phyloP scores from a whole-genome alignment of 305 asterid genomes.

The Fraxinus ornus region DNA sequence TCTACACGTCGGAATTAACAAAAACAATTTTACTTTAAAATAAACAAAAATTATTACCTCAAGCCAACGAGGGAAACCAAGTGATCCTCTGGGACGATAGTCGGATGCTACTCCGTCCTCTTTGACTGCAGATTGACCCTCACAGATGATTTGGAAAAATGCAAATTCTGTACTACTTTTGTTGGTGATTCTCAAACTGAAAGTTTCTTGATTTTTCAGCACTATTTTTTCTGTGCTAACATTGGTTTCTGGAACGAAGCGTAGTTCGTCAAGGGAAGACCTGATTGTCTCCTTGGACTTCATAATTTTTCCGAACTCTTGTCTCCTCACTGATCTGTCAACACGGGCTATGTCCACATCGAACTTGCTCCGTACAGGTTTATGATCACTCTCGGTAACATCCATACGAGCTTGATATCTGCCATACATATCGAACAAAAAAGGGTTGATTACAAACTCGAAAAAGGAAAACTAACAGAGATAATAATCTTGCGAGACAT shows the following conservation, averaged over 20 bases:
- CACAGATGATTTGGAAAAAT: slow-evolving; percentile 64
- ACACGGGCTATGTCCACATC: slow-evolving; percentile 75
- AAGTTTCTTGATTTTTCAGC: slow-evolving; percentile 71
- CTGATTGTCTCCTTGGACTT: slow-evolving; percentile 44
- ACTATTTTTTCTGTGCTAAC: slow-evolving; percentile 49
- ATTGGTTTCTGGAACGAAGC: slow-evolving; percentile 63
- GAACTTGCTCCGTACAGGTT: slow-evolving; percentile 86
- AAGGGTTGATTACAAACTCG: neutral
- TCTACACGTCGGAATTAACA: neutral
- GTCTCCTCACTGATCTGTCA: slow-evolving; percentile 79
- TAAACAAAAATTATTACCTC: slow-evolving; percentile 47
- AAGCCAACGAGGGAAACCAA: slow-evolving; percentile 91
- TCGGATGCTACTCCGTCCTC: slow-evolving; percentile 50
- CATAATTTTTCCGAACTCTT: slow-evolving; percentile 67
- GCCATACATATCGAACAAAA: neutral
- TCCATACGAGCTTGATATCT: slow-evolving; percentile 95
- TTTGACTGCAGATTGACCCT: slow-evolving; percentile 64
- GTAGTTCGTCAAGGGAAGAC: slow-evolving; percentile 50
- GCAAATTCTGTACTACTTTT: slow-evolving; percentile 56
- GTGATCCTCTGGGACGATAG: slow-evolving; percentile 69
- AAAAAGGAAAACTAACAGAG: neutral
- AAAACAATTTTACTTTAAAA: neutral
- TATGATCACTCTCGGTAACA: slow-evolving; percentile 93
- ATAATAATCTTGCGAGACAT: slow-evolving; percentile 29
- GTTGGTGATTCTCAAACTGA: slow-evolving; percentile 64